Evolutionary conservation across 2,329 filamentous ascomycete species (phyloP), one percentile per base, ranked within the genome.

Genomic region (Exophiala xenobiotica): DNA sequence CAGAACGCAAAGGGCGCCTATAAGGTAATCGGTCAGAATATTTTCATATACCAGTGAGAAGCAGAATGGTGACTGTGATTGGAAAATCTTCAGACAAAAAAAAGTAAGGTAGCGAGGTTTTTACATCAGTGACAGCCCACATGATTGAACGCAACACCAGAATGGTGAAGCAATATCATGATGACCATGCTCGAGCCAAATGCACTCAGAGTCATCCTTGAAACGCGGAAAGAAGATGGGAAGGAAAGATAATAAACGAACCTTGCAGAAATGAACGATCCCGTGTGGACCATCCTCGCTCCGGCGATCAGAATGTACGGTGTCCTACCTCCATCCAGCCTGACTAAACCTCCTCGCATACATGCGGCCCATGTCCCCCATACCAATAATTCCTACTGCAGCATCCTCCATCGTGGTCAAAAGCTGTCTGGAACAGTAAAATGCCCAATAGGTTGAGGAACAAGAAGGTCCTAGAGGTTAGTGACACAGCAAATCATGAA

Each of bases 191-290:
- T 97, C 92, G 90, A 97, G 92, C 92, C 92, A 97, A 97, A 97
- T 97, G 92, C 92, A 91, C 92, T 97, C 92, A 92, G 50, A 90
- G 92, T 97, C 92, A 97, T 97, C 92, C 95, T 90, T 69, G 56
- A 62, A 70, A 53, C 51, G 39, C 48, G 48, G 47, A 33, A 26
- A 26, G 47, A 33, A 26, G 24, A 35, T 41, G 35, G 38, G 19
- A 19, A 42, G 48, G 46, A 29, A 49, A 51, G 26, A 47, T 40
- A 53, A 56, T 11, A 29, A 43, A 65, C 70, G 67, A 69, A 72
- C 68, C 70, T 66, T 62, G 40, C 33, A 46, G 55, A 54, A 53
- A 63, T 24, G 16, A 35, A 37, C 26, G 26, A 33, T n/a, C n/a
- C 14, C 9, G 5, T 22, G 24, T 20, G 40, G 49, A 8, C 14